Evolutionary conservation across 2,329 filamentous ascomycete species (phyloP), one percentile per base, ranked within the genome.

Genomic region (Neofusicoccum kwambonambiense): DNA sequence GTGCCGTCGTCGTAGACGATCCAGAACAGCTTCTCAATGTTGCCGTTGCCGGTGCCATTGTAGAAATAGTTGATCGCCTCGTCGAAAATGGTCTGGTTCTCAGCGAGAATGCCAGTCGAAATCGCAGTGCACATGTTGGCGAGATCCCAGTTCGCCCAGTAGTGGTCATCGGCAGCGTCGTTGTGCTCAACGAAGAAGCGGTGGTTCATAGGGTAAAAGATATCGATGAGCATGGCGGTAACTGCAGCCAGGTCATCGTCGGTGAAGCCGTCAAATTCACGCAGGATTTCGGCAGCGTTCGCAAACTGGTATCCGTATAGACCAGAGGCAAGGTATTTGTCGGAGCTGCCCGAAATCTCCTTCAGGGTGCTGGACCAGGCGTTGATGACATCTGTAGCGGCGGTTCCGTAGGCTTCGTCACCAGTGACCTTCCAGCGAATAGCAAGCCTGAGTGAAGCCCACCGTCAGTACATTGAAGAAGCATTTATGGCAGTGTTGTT

Each of bases 251-350:
- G 64, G 12, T 73, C 68, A 13, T 68, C 22, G 27, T 60, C 42
- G n/a, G 56, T 60, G 76, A 78, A 80, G 1, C 70, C 73, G 8
- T 58, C 31, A 58, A 80, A 77, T 19, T 64, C 68, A 1, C 78
- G 70, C 51, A 82, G 69, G 1, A 82, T 70, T 65, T 83, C 81
- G 0, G 75, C 81, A 0, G 77, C 80, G 52, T 83, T 83, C 15
- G 80, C 81, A 12, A 83, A 70, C 66, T 83, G 72, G 62, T 82
- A 82, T 0, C 81, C 81, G 39, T 83, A 80, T 1, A 83, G 67
- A 0, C 81, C 80, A 0, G 78, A 71, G 0, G 77, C 76, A 2
- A 83, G 77, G 63, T 72, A 78, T 31, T 68, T 74, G 64, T 82
- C 79, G 3, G 71, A 69, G 27, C 65, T 74, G 0, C 79, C 79